Percentiles rank a stretch among this genome's conserved stretches.
Conservation (phyloP, 2,329 filamentous ascomycete species). For the Apiospora arundinis region DNA sequence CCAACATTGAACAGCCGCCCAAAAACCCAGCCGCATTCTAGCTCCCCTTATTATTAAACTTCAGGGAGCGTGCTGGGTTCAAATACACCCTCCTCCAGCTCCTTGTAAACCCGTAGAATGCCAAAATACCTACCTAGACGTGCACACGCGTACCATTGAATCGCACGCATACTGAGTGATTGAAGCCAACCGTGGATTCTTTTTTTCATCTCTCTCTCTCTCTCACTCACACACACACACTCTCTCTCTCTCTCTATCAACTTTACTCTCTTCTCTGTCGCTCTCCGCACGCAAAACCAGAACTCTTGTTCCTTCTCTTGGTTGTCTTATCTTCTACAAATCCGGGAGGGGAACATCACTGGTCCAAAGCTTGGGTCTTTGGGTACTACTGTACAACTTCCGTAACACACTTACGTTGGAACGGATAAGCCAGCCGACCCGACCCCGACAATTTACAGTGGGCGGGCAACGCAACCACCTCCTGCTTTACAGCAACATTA, state of each 20-base stretch:
- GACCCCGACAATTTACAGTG: conserved; percentile 18
- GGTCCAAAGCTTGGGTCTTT: background rate
- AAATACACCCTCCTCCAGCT: background rate
- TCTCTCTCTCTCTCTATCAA: background rate
- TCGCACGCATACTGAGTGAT: background rate
- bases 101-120: background rate
- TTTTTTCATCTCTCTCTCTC: background rate
- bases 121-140: too few species aligned
- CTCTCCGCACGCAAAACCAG: background rate
- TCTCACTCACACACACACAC: too few species aligned
- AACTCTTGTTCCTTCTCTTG: background rate
- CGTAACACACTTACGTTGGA: conserved; percentile 3
- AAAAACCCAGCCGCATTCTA: conserved; percentile 19
- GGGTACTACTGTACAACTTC: conserved; percentile 13
- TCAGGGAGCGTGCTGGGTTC: conserved; percentile 9
- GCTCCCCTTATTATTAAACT: conserved; percentile 18
- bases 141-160: background rate
- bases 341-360: background rate
- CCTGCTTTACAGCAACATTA: conserved; percentile 5
- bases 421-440: conserved; percentile 17
- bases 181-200: background rate
- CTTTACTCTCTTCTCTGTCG: background rate
- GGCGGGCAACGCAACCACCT: conserved; percentile 1
- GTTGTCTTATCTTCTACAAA: background rate
- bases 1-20: conserved; percentile 8